Conservation (phyloP, 805 yeast species). For the Candida xiaguanensis region DNA sequence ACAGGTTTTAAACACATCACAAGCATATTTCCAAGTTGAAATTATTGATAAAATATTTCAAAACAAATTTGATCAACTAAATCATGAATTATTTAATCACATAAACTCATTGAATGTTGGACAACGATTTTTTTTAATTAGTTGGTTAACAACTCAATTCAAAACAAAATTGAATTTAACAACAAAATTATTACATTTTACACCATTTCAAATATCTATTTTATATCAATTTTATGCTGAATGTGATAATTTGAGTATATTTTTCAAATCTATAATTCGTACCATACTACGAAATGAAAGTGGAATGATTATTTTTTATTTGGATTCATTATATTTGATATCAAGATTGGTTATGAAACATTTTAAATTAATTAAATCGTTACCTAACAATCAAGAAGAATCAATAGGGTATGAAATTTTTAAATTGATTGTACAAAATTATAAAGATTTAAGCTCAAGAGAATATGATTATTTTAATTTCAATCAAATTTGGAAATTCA, state of each 20-base stretch:
- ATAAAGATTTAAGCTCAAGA: constrained; percentile 30
- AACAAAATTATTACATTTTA: constrained; percentile 33
- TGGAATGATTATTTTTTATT: constrained; percentile 34
- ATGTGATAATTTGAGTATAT: constrained; percentile 40
- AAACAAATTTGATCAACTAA: constrained; percentile 15
- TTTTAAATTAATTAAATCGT: constrained; percentile 28
- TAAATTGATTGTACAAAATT: constrained; percentile 28
- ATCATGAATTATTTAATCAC: constrained; percentile 11
- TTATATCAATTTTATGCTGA: constrained; percentile 30
- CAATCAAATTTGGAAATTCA: constrained; percentile 32
- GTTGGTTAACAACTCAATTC: constrained; percentile 45
- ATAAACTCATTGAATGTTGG: constrained; percentile 32
- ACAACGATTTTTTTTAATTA: constrained; percentile 41
- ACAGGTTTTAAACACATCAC: constrained; percentile 38
- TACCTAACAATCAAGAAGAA: constrained; percentile 16
- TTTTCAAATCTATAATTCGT: constrained; percentile 33
- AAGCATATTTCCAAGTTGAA: constrained; percentile 24
- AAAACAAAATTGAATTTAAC: constrained; percentile 32
- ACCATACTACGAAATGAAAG: constrained; percentile 37
- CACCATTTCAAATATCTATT: constrained; percentile 25
- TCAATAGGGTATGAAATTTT: constrained; percentile 32
- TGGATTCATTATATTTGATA: constrained; percentile 40
- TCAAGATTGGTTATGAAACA: constrained; percentile 29
- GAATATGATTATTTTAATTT: constrained; percentile 34
- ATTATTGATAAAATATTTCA: constrained; percentile 29